Evolutionary conservation across 176 grass and related monocot genomes (phyloP), one percentile per base, ranked within the genome.

Genomic region (Paspalum vaginatum): DNA sequence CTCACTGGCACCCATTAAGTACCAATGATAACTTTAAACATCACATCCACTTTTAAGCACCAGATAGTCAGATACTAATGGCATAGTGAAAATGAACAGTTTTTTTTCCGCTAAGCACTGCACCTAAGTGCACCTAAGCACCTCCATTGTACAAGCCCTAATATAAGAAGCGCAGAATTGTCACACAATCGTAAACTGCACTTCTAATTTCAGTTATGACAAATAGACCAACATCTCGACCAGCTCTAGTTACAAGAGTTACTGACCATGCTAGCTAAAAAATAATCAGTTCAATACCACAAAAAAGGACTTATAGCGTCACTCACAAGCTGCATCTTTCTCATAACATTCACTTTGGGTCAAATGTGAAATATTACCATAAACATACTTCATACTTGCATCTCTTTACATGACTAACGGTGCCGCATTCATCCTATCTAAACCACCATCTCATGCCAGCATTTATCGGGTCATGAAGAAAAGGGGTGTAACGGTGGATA

Each of bases 361-460:
- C 76, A 78, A 58, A 46, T 72, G 32, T 83, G 12, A 76, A 84
- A 80, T 62, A 5, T 71, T 48, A 66, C 65, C 58, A 65, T 72
- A 81, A 59, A 74, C 67, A 82, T 46, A 18, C 20, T 61, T 68
- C 67, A 82, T 46, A 18, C 20, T 61, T 68, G 46, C 66, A 22
- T 61, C 74, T 81, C 66, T 86, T 86, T 78, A 53, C 66, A 78
- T 86, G 66, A 81, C 70, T 52, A 24, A 32, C n/a, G 5, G 24
- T 41, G 51, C 45, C 57, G 54, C 44, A 47, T 85, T 58, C 66
- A 81, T 84, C 55, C 88, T 93, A 99, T 45, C 96, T 88, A 52
- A 99, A 99, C 96, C 96, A 99, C 96, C 92, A 95, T 90, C 96
- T 95, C 84, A 93, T 91, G 52, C 92, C 88, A 6, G 90, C 79